These are phyloP conservation scores for Amauroascus niger DNA, from an alignment of 2,329 filamentous ascomycete genomes.

Conservation along the genomic window DNA sequence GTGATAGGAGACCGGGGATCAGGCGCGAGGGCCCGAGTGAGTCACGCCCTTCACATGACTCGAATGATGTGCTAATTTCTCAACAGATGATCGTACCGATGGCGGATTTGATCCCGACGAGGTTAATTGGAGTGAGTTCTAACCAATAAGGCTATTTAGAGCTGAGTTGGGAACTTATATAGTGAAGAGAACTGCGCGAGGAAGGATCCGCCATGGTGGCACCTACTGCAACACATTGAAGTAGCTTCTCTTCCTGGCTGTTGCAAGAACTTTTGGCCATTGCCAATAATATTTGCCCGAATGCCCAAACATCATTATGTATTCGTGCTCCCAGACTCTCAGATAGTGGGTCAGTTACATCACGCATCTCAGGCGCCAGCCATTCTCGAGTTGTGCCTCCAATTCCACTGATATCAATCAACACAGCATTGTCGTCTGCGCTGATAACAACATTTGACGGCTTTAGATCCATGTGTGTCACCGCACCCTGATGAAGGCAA, in stretches of 20 bases:
- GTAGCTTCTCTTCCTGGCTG: background rate
- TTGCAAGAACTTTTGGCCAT: background rate
- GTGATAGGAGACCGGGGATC: background rate
- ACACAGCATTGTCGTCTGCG: background rate
- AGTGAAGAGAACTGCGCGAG: background rate
- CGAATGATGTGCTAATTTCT: background rate
- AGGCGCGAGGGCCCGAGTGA: background rate
- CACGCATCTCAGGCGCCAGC: background rate
- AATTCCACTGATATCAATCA: background rate
- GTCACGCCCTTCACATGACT: background rate
- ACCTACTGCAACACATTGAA: background rate
- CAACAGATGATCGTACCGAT: background rate
- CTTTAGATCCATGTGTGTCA: background rate
- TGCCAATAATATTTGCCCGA: background rate
- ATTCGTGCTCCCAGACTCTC: background rate
- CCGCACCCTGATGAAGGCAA: background rate
- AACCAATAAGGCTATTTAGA: background rate
- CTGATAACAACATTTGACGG: background rate
- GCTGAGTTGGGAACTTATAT: background rate
- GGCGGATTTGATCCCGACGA: background rate
- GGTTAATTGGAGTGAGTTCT: background rate
- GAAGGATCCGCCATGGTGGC: background rate
- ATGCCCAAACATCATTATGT: background rate
- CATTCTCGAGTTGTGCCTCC: background rate
- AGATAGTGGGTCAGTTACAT: background rate